Evolutionary conservation across 2,329 filamentous ascomycete species (phyloP), one percentile per base, ranked within the genome.

Genomic region (Pseudogymnoascus sp.): DNA sequence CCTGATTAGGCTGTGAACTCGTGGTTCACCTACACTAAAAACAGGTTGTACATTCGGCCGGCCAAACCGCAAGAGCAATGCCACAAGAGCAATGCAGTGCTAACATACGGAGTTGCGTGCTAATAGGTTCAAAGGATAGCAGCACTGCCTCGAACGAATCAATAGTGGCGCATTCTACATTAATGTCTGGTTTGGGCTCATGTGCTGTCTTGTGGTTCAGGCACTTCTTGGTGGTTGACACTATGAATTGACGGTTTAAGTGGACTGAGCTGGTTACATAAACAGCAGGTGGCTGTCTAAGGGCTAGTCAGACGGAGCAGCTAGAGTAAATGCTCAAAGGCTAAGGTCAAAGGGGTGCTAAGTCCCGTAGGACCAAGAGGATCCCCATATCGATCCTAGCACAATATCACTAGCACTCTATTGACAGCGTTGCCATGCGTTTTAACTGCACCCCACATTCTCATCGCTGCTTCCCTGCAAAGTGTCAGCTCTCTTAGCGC

Each of bases 1-100:
- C 51, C 51, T 28, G 28, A 13, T 57, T 57, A 57, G 51, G 51
- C 10, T 13, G 51, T 31, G 25, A 57, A 57, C 28, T 57, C 28
- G 51, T 57, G 51, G 51, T 34, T 57, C 51, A 57, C 51, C 51
- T 28, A 54, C 51, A 57, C 51, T n/a, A 28, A 57, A 57, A 57
- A n/a, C 51, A 1, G 51, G 51, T 19, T 31, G 48, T n/a, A 34
- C 51, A 34, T 1, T 19, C 25, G n/a, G 51, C 51, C 51, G 25
- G n/a, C 28, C 51, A 57, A 57, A 34, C 48, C 48, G 48, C n/a
- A 19, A 19, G 5, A n/a, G n/a, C n/a, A n/a, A n/a, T n/a, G n/a
- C n/a, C n/a, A n/a, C n/a, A n/a, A n/a, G n/a, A 13, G 25, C 25
- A 19, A 23, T 34, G 25, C 25, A 19, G 25, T 34, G 48, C 25